Conservation (phyloP, 78 protist species). For the Dictyostelium purpureum region DNA sequence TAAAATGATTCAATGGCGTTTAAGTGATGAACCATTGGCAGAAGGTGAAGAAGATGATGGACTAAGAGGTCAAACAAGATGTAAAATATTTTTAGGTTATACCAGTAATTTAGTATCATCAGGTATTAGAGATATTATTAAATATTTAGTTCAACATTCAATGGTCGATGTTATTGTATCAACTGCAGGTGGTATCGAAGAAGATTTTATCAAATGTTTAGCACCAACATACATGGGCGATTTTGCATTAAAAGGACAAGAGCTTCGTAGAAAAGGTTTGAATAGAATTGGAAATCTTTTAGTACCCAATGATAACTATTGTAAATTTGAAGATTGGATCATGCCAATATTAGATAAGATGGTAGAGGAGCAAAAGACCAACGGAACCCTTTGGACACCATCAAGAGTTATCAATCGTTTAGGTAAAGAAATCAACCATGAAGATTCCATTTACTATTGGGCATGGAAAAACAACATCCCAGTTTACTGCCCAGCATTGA, state of each 20-base stretch:
- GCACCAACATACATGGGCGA: conserved; percentile 97
- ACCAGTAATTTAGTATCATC: conserved; percentile 98
- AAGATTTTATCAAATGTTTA: conserved; percentile 99
- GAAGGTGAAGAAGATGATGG: conserved; percentile 72
- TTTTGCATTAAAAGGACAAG: conserved; percentile 91
- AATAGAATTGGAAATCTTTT: conserved; percentile 99
- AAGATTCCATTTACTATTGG: conserved; percentile 97
- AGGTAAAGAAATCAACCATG: conserved; percentile 96
- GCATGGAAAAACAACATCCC: conserved; percentile 97
- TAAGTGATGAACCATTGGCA: conserved; percentile 76
- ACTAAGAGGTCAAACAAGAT: conserved; percentile 18
- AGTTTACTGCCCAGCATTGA: conserved; percentile 98
- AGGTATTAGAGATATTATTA: conserved; percentile 96
- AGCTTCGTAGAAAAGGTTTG: conserved; percentile 85
- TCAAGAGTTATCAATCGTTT: conserved; percentile 94
- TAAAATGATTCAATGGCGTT: conserved; percentile 88
- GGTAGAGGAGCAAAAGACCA: conserved; percentile 88
- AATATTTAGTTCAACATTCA: conserved; percentile 89
- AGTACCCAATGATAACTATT: conserved; percentile 99
- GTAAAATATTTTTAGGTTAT: conserved; percentile 96
- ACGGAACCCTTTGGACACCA: conserved; percentile 94
- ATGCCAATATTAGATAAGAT: conserved; percentile 95
- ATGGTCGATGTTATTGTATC: conserved; percentile 95
- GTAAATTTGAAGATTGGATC: conserved; percentile 96
- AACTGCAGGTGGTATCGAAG: conserved; percentile 99